Conservation (phyloP, 139 green algal species). For the Chlorella sorokiniana region DNA sequence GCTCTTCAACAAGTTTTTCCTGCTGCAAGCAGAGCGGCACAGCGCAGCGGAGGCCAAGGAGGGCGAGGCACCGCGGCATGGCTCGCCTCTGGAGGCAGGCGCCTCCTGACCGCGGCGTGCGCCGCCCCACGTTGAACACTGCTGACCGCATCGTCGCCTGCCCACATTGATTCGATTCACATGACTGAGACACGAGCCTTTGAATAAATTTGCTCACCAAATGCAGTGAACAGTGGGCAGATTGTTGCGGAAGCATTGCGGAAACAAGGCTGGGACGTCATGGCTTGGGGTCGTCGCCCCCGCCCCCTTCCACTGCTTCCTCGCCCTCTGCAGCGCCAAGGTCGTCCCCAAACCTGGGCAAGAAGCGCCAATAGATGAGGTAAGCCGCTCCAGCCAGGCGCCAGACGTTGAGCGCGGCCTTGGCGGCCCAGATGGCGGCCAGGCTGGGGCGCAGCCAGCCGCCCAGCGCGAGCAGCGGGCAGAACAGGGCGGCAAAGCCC, state of each 20-base stretch:
- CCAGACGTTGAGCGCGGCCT: slow-evolving; percentile 62
- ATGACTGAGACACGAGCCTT: too few relatives aligned
- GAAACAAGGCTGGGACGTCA: too few relatives aligned
- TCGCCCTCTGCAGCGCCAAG: not conserved
- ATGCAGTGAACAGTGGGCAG: too few relatives aligned
- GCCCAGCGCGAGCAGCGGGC: slow-evolving; percentile 42
- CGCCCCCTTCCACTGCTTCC: not conserved
- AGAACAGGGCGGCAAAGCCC: slow-evolving; percentile 35
- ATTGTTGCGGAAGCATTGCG: too few relatives aligned
- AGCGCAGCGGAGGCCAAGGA: not conserved
- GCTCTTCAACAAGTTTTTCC: not conserved
- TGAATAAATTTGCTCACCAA: too few relatives aligned
- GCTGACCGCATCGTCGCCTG: not conserved
- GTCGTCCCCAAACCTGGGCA: slow-evolving; percentile 21
- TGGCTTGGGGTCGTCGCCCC: too few relatives aligned
- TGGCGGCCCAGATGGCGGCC: slow-evolving; percentile 58
- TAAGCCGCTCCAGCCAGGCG: slow-evolving; percentile 47
- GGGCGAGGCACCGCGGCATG: not conserved
- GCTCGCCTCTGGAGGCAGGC: not conserved
- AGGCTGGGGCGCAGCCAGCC: slow-evolving; percentile 36
- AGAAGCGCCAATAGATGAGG: slow-evolving; percentile 54
- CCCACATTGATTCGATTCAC: not conserved
- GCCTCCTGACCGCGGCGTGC: too few relatives aligned
- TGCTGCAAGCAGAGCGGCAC: not conserved
- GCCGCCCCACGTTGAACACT: not conserved